Conservation (phyloP, 176 grass and related monocot species). For the Cenchrus americanus region DNA sequence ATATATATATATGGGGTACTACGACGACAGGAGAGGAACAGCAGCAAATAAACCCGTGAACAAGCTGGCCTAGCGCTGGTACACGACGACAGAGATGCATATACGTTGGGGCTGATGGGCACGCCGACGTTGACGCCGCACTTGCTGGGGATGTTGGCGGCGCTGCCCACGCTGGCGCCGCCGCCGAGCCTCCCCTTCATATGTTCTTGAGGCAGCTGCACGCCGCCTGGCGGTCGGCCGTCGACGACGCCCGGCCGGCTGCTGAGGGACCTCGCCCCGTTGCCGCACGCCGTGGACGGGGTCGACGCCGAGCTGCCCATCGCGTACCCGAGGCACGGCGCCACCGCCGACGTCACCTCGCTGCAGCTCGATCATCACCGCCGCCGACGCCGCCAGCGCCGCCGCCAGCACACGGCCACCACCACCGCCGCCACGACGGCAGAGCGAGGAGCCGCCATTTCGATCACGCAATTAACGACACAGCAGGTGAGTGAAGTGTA, state of each 20-base stretch:
- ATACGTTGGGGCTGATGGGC: conserved; percentile 30
- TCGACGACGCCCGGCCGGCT: conserved; percentile 26
- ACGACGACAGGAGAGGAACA: no score
- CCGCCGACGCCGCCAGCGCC: neutral
- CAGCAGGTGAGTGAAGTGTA: no score
- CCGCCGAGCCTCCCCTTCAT: neutral
- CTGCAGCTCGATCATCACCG: conserved; percentile 25
- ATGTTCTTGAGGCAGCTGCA: conserved; percentile 33
- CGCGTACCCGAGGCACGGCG: conserved; percentile 55
- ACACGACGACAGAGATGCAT: no score
- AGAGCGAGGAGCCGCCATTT: neutral
- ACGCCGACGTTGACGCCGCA: conserved; percentile 40
- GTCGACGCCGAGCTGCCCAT: neutral
- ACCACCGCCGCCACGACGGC: neutral
- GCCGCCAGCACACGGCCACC: neutral
- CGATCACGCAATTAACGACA: no score
- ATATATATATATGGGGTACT: no score
- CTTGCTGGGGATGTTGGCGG: conserved; percentile 27
- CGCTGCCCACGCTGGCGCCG: conserved; percentile 28
- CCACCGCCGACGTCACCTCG: conserved; percentile 47
- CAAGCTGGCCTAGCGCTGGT: no score
- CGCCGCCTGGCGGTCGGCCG: conserved; percentile 34
- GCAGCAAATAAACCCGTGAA: no score
- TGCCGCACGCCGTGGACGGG: conserved; percentile 45
- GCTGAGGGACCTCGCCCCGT: conserved; percentile 36